Base-by-base conservation (phyloP, 2,329 filamentous ascomycete genomes). In the Ploettnerulaceae sp. region DNA sequence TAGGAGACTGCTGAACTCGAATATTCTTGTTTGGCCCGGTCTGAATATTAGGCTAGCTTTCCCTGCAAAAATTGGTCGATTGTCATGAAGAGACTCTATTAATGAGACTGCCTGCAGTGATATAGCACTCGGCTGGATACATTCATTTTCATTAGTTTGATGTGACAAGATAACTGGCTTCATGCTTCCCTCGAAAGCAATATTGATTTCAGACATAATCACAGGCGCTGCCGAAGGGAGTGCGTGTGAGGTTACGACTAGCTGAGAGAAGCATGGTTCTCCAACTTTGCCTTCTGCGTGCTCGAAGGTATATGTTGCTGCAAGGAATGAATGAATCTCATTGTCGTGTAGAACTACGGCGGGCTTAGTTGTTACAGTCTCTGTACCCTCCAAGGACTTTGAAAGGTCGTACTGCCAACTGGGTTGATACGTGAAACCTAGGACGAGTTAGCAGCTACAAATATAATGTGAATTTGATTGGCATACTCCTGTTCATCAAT, bases 1-100 rank as follows among this genome's bases (percentile, higher is more conserved):
- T 12, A 95, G 75, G 2, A 83, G 78, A 48, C 89, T 77, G 7
- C 75, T 76, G 57, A 95, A 74, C 56, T 86, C 79, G 52, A 86
- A 84, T 1, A 90, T 77, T 43, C 77, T 80, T 7, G 75, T 84
- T 51, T 86, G 77, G 0, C 81, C 81, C 11, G 89, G 77, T 8
- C 67, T 65, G 33, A 96, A 67, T 0, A 73, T 79, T 45, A 96
- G 67, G 62, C 90, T 73, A 7, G 77, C 75, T 8, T 67, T 60
- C 1, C 84, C 84, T 43, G 82, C 68, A 36, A 71, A 44, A 54
- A 6, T 62, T 57, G 41, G 63, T 61, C 14, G 66, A 64, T 51
- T 65, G 57, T 49, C 65, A 37, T 36, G 36, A 61, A 33, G 17
- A 7, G 43, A 42, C 21, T 63, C 62, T 15, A 32, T 39, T 9